phyloP scores from a whole-genome alignment of 1,139 yeast species.

The Yamadazyma mexicana region DNA sequence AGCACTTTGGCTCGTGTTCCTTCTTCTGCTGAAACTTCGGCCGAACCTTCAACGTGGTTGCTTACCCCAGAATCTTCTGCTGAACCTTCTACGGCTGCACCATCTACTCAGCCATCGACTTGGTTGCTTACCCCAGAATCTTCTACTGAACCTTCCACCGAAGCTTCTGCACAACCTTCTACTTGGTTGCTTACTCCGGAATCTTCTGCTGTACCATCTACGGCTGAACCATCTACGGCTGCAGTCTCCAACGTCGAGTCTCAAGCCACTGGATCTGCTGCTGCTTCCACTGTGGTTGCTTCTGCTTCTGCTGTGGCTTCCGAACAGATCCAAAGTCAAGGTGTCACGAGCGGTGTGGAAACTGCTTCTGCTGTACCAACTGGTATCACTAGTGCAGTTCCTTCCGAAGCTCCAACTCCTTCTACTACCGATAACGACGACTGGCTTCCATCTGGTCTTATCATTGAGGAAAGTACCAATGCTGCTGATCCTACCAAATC shows the following conservation, averaged over 20 bases:
- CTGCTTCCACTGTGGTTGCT: neutral
- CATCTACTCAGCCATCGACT: no score
- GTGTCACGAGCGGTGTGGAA: neutral
- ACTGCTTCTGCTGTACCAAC: neutral
- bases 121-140: no score
- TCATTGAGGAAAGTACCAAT: conserved; percentile 29
- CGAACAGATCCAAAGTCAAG: neutral
- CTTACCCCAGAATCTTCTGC: neutral
- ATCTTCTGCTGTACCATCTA: neutral
- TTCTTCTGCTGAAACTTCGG: conserved; percentile 1
- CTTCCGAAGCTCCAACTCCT: conserved; percentile 9
- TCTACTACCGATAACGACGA: conserved; percentile 26
- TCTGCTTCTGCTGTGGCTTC: neutral
- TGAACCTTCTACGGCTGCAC: neutral
- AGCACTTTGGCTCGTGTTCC: conserved; percentile 2
- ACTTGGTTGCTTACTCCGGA: neutral
- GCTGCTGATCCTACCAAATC: conserved; percentile 22
- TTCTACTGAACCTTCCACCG: conserved; percentile 6
- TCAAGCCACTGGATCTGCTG: neutral
- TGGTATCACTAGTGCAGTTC: conserved; percentile 2
- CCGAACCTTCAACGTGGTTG: no score
- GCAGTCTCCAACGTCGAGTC: neutral
- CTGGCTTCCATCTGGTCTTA: conserved; percentile 54
- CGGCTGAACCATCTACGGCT: neutral
- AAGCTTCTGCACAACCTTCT: no score